These are phyloP conservation scores for Pleurozium schreberi DNA, from an alignment of 225 moss, liverwort and hornwort species.

Conservation along the genomic window DNA sequence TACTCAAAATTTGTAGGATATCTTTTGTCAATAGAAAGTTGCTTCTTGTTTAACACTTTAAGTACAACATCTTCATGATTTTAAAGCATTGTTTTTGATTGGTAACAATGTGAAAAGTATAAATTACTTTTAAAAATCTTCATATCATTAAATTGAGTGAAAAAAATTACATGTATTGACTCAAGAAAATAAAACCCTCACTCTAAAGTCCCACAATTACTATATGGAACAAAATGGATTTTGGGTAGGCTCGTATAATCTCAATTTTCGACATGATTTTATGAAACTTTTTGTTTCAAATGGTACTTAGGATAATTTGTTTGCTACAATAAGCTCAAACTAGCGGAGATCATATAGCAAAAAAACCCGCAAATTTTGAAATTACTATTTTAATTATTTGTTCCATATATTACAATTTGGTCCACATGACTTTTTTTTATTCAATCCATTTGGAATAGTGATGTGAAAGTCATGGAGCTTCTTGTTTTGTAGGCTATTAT, in stretches of 20 bases:
- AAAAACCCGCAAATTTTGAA: not conserved
- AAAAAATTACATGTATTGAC: accelerated
- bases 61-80: not conserved
- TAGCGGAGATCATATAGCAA: accelerated
- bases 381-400: too few relatives aligned
- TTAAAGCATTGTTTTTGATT: accelerated
- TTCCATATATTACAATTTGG: too few relatives aligned
- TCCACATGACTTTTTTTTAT: too few relatives aligned
- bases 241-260: accelerated
- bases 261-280: not conserved
- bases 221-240: accelerated
- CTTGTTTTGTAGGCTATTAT: not conserved
- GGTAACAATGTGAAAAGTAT: accelerated
- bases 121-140: not conserved
- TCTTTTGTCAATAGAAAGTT: accelerated
- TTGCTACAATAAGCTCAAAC: not conserved
- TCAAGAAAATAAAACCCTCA: not conserved
- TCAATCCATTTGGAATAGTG: not conserved
- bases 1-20: accelerated
- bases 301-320: too few relatives aligned
- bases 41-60: not conserved
- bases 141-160: not conserved
- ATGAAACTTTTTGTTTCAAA: accelerated
- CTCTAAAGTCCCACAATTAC: not conserved
- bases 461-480: not conserved